Base-by-base conservation (phyloP, 164 flowering plant genomes). In the Vitis rotundifolia region DNA sequence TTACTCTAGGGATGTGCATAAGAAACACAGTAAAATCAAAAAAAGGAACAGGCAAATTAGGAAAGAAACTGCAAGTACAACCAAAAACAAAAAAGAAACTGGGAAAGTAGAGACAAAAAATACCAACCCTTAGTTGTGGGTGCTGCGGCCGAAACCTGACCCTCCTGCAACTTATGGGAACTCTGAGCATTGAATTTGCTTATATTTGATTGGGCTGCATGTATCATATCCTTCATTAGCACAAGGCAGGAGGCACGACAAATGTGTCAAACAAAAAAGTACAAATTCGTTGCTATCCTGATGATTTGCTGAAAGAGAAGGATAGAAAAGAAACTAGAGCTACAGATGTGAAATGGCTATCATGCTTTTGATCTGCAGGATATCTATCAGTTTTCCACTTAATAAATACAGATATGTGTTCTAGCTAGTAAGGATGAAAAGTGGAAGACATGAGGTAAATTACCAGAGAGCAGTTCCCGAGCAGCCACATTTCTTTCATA, bases 101-200 rank as follows among this genome's bases (percentile, higher is more conserved):
- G 4, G 12, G 15, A 15, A 22, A 12, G 31, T 1, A 61, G 6
- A 9, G 8, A 13, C 6, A 15, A 13, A 12, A 65, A 63, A 56
- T 9, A 53, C 57, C 49, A 53, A 90, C 97, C 95, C 88, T 87
- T 92, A 59, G 86, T 70, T 47, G 90, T 77, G 14, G 88, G 62
- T 16, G 75, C 78, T 61, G 79, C 71, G 73, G 85, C 72, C 55
- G 91, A 76, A 59, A 64, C 72, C n/a, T 73, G 76, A 57, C 85
- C 80, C 51, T 87, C 90, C 26, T 76, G 82, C 73, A 81, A 62
- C 74, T 82, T 85, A 37, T 81, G 77, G 52, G 84, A 79, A 69
- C 74, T 68, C 50, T 75, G 80, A 64, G 53, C 71, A 50, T 65
- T 48, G 67, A 67, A 64, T 66, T 73, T 86, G 80, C 80, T 77